Base-by-base conservation (phyloP, 768 basidiomycete genomes). In the Tulasnella sp. region DNA sequence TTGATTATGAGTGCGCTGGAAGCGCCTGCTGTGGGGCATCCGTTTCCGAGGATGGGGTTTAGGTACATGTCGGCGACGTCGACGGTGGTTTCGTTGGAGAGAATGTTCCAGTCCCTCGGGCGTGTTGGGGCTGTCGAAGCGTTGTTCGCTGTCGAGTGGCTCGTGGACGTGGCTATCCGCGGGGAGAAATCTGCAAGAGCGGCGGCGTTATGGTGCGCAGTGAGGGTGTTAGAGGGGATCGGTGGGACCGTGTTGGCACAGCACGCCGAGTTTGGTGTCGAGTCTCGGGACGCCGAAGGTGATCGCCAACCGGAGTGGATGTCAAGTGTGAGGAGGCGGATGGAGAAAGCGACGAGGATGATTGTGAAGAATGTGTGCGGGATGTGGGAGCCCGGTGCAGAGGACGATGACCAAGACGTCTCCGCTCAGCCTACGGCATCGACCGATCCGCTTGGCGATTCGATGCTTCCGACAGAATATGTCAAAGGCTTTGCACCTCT, bases 201-300 rank as follows among this genome's bases (percentile, higher is more conserved):
- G 1, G 75, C 84, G 0, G 90, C 90, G 2, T 71, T 93, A 21
- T 97, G 91, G 91, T 85, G 87, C 62, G 83, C 86, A 2, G 77
- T 78, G 59, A 76, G 80, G 27, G 66, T 97, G 0, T 65, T 97
- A 58, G 82, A 87, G 63, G 93, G 94, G 2, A 70, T 83, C 6
- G 73, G 77, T 0, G 70, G 72, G 1, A 64, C 81, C 6, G 72
- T 70, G 15, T 68, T 84, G 7, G 68, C 69, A 21, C 8, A 66
- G 65, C 6, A 58, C 45, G n/a, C 8, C 39, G 32, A 49, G 12
- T 17, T 17, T 32, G 39, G 36, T 7, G 46, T 25, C 6, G 27
- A 32, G 46, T 3, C 21, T 25, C 27, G 46, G 46, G 46, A 37
- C 25, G 7, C 19, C 4, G 14, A n/a, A 32, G 8, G 19, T 25